phyloP scores from a whole-genome alignment of 805 yeast genomes.

The Lipomyces anomalus region DNA sequence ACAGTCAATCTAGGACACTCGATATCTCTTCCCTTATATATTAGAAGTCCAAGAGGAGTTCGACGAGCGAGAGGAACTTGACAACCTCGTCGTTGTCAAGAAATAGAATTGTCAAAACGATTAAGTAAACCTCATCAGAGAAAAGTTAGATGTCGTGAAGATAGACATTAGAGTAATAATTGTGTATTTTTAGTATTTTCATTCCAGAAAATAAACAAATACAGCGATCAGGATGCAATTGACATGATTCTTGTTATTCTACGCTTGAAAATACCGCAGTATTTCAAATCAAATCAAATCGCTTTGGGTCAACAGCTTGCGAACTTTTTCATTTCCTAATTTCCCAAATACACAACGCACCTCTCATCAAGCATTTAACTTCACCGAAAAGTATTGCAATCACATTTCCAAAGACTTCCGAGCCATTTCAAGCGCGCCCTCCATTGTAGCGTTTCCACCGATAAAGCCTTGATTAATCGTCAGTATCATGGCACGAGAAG shows the following conservation, averaged over 20 bases:
- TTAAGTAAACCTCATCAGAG: conserved; percentile 1
- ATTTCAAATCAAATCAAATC: too few relatives aligned
- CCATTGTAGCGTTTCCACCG: conserved; percentile 83
- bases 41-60: conserved; percentile 93
- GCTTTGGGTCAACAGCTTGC: too few relatives aligned
- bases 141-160: background rate
- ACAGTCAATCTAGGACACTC: conserved; percentile 74
- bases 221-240: too few relatives aligned
- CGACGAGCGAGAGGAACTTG: conserved; percentile 80
- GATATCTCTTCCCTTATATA: conserved; percentile 80
- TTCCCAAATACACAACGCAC: background rate
- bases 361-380: background rate
- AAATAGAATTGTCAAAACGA: conserved; percentile 6
- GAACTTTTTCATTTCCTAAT: background rate
- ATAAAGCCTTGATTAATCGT: conserved; percentile 74
- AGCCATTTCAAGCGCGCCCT: conserved; percentile 74
- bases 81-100: conserved; percentile 51
- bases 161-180: background rate
- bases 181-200: background rate
- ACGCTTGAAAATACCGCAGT: background rate
- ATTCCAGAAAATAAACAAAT: too few relatives aligned
- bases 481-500: too few relatives aligned
- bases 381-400: background rate
- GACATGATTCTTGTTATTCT: too few relatives aligned
- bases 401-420: conserved; percentile 34